A percentile compares a stretch with the other conserved stretches of the same genome.
These are phyloP conservation scores for Astragalus glycyphyllos DNA, from an alignment of 306 rosid genomes.

Conservation along the genomic window DNA sequence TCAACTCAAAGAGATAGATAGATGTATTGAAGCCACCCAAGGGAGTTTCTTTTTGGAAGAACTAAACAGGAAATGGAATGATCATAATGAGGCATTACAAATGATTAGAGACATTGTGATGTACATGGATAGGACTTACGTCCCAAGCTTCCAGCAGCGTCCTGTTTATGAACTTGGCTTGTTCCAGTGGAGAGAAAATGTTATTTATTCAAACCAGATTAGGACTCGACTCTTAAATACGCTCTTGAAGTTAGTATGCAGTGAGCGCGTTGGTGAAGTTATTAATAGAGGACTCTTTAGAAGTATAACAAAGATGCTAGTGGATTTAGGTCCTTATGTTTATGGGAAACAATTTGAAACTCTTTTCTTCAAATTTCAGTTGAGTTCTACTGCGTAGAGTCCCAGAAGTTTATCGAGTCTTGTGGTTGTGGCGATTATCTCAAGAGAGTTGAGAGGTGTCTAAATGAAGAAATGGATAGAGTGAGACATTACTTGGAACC, in stretches of 20 bases:
- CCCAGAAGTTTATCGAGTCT: slow-evolving; percentile 75
- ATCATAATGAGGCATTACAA: slow-evolving; percentile 77
- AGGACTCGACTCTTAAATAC: slow-evolving; percentile 64
- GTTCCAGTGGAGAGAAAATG: slow-evolving; percentile 83
- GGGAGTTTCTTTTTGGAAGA: slow-evolving; percentile 81
- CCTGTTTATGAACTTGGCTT: slow-evolving; percentile 85
- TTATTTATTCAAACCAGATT: slow-evolving; percentile 67
- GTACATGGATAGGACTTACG: slow-evolving; percentile 93
- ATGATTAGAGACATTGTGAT: slow-evolving; percentile 83
- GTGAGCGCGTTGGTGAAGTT: slow-evolving; percentile 78
- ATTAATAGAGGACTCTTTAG: slow-evolving; percentile 77
- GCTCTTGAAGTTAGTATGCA: slow-evolving; percentile 68
- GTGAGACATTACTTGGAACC: slow-evolving; percentile 83
- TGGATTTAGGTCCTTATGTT: slow-evolving; percentile 80
- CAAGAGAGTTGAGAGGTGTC: slow-evolving; percentile 74
- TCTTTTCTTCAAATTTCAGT: slow-evolving; percentile 75
- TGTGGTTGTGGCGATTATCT: slow-evolving; percentile 85
- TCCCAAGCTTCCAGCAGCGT: slow-evolving; percentile 62
- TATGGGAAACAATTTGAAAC: slow-evolving; percentile 75
- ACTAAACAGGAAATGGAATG: slow-evolving; percentile 81
- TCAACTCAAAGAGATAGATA: slow-evolving; percentile 76
- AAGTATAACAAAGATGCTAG: slow-evolving; percentile 73
- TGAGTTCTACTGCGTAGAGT: slow-evolving; percentile 73
- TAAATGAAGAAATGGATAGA: slow-evolving; percentile 86
- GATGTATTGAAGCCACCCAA: slow-evolving; percentile 71